phyloP scores from a whole-genome alignment of 805 yeast genomes.

The Pichia cabralensis region DNA sequence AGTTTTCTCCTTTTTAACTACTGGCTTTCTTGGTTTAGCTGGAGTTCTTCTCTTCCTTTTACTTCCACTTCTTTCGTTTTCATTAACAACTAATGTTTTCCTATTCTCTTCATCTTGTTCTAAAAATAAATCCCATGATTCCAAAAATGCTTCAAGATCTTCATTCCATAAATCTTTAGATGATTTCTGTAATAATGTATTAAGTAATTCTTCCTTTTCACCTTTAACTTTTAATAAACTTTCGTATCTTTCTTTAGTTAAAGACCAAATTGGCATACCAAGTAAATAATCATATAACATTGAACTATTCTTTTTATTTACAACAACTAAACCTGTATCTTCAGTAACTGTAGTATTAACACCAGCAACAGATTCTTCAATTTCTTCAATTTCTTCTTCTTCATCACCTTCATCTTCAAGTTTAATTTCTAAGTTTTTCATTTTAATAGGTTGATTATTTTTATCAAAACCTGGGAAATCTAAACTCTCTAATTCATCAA shows the following conservation, averaged over 20 bases:
- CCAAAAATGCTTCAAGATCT: slow-evolving; percentile 69
- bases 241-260: slow-evolving; percentile 84
- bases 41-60: slow-evolving; percentile 22
- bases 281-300: slow-evolving; percentile 78
- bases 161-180: slow-evolving; percentile 84
- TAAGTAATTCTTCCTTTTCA: slow-evolving; percentile 63
- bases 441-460: slow-evolving; percentile 51
- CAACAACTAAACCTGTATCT: slow-evolving; percentile 24
- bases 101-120: slow-evolving; percentile 54
- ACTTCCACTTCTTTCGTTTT: slow-evolving; percentile 32
- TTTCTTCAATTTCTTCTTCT: too few species aligned
- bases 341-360: slow-evolving; percentile 25
- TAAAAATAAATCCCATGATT: slow-evolving; percentile 58
- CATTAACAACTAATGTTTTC: slow-evolving; percentile 35
- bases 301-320: slow-evolving; percentile 36
- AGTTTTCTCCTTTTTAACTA: slow-evolving; percentile 47
- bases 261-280: slow-evolving; percentile 90
- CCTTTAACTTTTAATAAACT: slow-evolving; percentile 64
- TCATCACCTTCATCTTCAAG: slow-evolving; percentile 10
- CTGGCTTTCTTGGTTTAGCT: too few species aligned
- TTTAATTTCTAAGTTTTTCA: slow-evolving; percentile 24
- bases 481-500: slow-evolving; percentile 48
- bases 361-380: slow-evolving; percentile 36
- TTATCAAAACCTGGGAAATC: slow-evolving; percentile 74
- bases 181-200: slow-evolving; percentile 48